Base-by-base conservation (phyloP, 108 stramenopile genomes). In the Cylindrotheca fusiformis region DNA sequence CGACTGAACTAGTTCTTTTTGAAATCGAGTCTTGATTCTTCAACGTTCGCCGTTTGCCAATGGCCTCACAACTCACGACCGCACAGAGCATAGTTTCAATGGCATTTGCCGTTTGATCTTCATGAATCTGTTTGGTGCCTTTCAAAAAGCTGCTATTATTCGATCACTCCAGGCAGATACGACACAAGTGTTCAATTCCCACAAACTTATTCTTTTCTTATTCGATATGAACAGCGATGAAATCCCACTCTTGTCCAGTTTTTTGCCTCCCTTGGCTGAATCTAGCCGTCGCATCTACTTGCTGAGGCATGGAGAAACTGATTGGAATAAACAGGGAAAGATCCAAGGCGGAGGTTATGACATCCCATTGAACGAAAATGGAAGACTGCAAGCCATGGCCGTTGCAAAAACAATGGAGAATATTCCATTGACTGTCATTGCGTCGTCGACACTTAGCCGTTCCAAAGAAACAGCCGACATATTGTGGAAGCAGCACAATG, bases 261-360 rank as follows among this genome's bases (percentile, higher is more conserved):
- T 52, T n/a, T 29, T 63, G 1, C 63, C 63, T 63, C 52, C 63
- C 0, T 29, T 63, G 20, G 18, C 49, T 12, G 14, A 24, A 2
- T 32, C 33, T 17, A 49, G 48, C 1, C 63, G 63, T 36, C 71
- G 79, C 4, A 53, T 80, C 33, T 69, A 70, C 31, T 46, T 80
- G 56, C 23, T 80, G 4, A 59, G 79, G 5, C 79, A 80, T 52
- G 79, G 79, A 14, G 65, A 80, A 65, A 80, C 79, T 27, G 63
- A 80, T 31, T 80, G 79, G 79, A 80, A 80, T 36, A 8, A 14
- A 0, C 45, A 52, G 24, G 79, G 79, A 1, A 58, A 53, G 46
- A 71, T 80, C 47, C 79, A 80, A 58, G 79, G 79, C 18, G 79
- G 79, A 26, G 73, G 73, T 20, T 74, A 32, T 24, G 79, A 80